Evolutionary conservation across 805 yeast genomes (phyloP).

Genomic region (Kodamaea leandrae): DNA sequence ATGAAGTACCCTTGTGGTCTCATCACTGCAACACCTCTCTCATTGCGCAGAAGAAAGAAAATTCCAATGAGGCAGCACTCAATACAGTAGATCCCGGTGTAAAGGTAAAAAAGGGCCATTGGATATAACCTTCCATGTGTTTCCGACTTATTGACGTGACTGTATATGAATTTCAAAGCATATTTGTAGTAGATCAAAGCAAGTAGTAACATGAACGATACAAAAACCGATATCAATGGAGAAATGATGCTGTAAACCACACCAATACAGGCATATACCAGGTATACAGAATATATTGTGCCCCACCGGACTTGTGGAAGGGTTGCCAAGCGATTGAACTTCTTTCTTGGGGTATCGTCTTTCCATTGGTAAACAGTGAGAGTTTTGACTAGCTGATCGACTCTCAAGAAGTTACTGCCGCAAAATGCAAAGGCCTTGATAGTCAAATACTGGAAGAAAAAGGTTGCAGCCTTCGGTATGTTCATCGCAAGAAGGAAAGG

Average conservation of each 20-base stretch:
- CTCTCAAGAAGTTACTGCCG: constrained; percentile 67
- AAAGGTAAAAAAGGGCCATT: constrained; percentile 69
- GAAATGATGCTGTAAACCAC: constrained; percentile 75
- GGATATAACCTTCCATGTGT: constrained; percentile 73
- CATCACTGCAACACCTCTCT: constrained; percentile 42
- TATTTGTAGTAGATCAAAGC: constrained; percentile 69
- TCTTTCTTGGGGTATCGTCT: constrained; percentile 64
- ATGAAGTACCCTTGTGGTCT: constrained; percentile 51
- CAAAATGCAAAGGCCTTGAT: constrained; percentile 74
- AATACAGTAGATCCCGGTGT: constrained; percentile 77
- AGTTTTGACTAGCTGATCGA: constrained; percentile 47
- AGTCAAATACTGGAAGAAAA: constrained; percentile 74
- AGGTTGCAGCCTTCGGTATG: constrained; percentile 81
- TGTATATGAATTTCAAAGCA: constrained; percentile 57
- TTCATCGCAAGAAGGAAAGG: constrained; percentile 72
- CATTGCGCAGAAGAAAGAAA: constrained; percentile 58
- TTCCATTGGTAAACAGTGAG: constrained; percentile 31
- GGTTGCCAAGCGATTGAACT: constrained; percentile 42
- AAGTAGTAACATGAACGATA: constrained; percentile 52
- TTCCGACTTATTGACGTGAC: constrained; percentile 52
- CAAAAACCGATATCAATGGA: constrained; percentile 67
- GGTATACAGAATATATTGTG: constrained; percentile 67
- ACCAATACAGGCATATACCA: constrained; percentile 77
- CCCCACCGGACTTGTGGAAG: constrained; percentile 70
- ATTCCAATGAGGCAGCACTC: constrained; percentile 78